These are phyloP conservation scores for Nepenthes mirabilis DNA, from an alignment of 148 eudicot genomes.

Conservation along the genomic window DNA sequence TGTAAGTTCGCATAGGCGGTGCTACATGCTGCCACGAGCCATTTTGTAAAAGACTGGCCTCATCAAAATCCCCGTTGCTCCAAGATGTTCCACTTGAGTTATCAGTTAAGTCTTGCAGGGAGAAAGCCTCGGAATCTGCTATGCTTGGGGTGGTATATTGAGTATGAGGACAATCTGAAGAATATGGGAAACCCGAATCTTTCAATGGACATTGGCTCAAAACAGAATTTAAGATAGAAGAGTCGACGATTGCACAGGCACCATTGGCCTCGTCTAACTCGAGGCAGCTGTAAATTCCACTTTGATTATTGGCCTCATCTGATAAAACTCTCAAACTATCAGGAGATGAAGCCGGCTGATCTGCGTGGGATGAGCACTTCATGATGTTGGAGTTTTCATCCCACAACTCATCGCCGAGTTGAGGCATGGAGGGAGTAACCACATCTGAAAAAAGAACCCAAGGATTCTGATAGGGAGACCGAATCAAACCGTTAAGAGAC, in stretches of 20 bases:
- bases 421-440: constrained; percentile 18
- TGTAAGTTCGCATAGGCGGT: constrained; percentile 67
- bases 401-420: constrained; percentile 43
- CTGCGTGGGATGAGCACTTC: constrained; percentile 19
- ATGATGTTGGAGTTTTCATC: constrained; percentile 27
- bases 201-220: constrained; percentile 48
- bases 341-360: constrained; percentile 25
- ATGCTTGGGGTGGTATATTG: constrained; percentile 74
- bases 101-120: constrained; percentile 70
- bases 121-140: constrained; percentile 64
- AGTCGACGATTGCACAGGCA: constrained; percentile 57
- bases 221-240: constrained; percentile 48
- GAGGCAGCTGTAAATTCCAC: constrained; percentile 60
- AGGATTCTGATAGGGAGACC: constrained; percentile 18
- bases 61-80: constrained; percentile 77
- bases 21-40: constrained; percentile 67
- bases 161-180: constrained; percentile 62
- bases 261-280: constrained; percentile 54
- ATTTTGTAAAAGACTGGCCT: constrained; percentile 51
- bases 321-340: constrained; percentile 29
- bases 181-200: constrained; percentile 46
- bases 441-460: constrained; percentile 15
- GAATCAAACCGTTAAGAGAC: constrained; percentile 8
- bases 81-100: constrained; percentile 76
- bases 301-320: constrained; percentile 38